phyloP scores from a whole-genome alignment of 208 protist genomes.

The Crithidia bombi region DNA sequence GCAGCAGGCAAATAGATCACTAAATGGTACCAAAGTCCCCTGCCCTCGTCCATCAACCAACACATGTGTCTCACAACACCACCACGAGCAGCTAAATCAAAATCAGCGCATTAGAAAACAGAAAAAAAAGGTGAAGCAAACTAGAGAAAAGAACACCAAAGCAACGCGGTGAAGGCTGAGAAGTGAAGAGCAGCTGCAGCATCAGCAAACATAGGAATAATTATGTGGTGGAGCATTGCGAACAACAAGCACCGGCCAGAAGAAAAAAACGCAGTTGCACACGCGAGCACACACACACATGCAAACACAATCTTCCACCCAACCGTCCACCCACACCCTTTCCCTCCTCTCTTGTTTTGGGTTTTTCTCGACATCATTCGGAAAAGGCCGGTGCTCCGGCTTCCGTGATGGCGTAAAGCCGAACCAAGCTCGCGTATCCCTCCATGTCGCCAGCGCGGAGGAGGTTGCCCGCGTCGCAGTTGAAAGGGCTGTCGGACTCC shows the following conservation, averaged over 20 bases:
- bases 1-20: too few relatives aligned
- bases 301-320: too few relatives aligned
- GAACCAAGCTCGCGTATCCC: constrained; percentile 69
- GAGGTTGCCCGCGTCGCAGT: constrained; percentile 94
- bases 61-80: too few relatives aligned
- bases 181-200: neutral
- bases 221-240: too few relatives aligned
- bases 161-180: too few relatives aligned
- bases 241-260: too few relatives aligned
- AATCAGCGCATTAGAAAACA: too few relatives aligned
- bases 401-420: constrained; percentile 76
- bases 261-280: too few relatives aligned
- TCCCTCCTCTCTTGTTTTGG: neutral
- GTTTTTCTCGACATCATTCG: constrained; percentile 9
- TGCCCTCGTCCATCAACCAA: too few relatives aligned
- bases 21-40: too few relatives aligned
- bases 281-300: too few relatives aligned
- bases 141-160: constrained; percentile 1
- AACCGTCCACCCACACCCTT: neutral
- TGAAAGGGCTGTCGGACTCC: constrained; percentile 82
- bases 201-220: neutral
- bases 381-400: constrained; percentile 62
- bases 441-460: constrained; percentile 69
- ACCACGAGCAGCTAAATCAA: too few relatives aligned
- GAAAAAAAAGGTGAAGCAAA: neutral